These are phyloP conservation scores for Boletus huronensis DNA, from an alignment of 768 basidiomycete genomes.

Conservation along the genomic window DNA sequence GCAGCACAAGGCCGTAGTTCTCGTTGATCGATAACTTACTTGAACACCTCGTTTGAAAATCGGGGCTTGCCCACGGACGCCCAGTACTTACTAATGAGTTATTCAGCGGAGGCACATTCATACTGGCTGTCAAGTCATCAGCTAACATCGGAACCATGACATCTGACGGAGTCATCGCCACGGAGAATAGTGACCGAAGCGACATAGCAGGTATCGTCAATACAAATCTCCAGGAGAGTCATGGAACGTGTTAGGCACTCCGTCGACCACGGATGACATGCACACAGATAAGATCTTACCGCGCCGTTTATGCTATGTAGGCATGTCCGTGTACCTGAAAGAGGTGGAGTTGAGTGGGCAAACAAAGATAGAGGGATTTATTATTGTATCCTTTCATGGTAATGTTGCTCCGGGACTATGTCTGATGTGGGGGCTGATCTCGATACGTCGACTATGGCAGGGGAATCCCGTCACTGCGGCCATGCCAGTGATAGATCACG, in stretches of 20 bases:
- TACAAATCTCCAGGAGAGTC: background rate
- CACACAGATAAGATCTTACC: background rate
- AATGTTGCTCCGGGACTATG: background rate
- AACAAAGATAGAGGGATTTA: background rate
- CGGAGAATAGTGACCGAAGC: constrained; percentile 4
- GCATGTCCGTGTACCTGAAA: background rate
- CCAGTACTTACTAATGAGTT: background rate
- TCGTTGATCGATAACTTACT: constrained; percentile 13
- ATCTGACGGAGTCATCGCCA: background rate
- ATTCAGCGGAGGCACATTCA: background rate
- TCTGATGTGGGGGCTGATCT: constrained; percentile 3
- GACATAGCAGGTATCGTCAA: background rate
- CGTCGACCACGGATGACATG: constrained; percentile 6
- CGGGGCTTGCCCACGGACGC: constrained; percentile 12
- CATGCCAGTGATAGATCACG: background rate
- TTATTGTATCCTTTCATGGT: background rate
- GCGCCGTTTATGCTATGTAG: background rate
- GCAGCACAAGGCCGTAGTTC: background rate
- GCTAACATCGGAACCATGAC: constrained; percentile 2
- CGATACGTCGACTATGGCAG: constrained; percentile 2
- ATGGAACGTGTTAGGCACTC: background rate
- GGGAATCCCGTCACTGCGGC: background rate
- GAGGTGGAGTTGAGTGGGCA: background rate
- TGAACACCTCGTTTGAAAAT: constrained; percentile 19
- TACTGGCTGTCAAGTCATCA: background rate